These are phyloP conservation scores for Candida stauntonica DNA, from an alignment of 805 yeast species.

Conservation along the genomic window DNA sequence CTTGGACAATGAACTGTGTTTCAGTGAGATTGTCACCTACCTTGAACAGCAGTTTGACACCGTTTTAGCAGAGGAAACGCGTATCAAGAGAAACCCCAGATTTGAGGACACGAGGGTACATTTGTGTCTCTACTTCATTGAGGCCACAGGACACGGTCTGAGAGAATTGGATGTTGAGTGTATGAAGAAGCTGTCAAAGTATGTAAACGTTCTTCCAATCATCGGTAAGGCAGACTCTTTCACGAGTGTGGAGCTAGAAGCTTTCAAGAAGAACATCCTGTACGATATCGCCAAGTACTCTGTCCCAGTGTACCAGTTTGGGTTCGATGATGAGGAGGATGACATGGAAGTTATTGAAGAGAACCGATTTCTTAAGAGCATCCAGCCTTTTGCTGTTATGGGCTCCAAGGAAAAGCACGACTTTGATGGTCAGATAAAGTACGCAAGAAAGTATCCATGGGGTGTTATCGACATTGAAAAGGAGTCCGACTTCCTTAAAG, in stretches of 20 bases:
- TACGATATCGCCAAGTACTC: constrained; percentile 62
- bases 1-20: constrained; percentile 63
- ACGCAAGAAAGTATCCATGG: constrained; percentile 75
- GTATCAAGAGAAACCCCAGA: constrained; percentile 81
- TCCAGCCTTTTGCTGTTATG: constrained; percentile 76
- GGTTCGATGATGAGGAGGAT: constrained; percentile 69
- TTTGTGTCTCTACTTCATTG: constrained; percentile 64
- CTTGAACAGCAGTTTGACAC: constrained; percentile 74
- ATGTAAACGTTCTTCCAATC: constrained; percentile 69
- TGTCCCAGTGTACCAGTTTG: constrained; percentile 71
- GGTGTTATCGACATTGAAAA: constrained; percentile 52
- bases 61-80: constrained; percentile 80
- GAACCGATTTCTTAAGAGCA: constrained; percentile 50
- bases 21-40: constrained; percentile 58
- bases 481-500: constrained; percentile 48
- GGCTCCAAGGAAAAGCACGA: constrained; percentile 56
- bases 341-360: constrained; percentile 67
- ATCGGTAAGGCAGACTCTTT: constrained; percentile 70
- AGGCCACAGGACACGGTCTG: constrained; percentile 76
- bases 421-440: constrained; percentile 45
- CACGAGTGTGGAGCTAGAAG: constrained; percentile 52
- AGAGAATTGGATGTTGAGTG: constrained; percentile 68
- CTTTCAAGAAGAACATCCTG: constrained; percentile 56
- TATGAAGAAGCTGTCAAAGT: constrained; percentile 68
- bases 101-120: constrained; percentile 77